Evolutionary conservation across 768 basidiomycete genomes (phyloP), one percentile per base, ranked within the genome.

Genomic region (Lactarius trivialis): DNA sequence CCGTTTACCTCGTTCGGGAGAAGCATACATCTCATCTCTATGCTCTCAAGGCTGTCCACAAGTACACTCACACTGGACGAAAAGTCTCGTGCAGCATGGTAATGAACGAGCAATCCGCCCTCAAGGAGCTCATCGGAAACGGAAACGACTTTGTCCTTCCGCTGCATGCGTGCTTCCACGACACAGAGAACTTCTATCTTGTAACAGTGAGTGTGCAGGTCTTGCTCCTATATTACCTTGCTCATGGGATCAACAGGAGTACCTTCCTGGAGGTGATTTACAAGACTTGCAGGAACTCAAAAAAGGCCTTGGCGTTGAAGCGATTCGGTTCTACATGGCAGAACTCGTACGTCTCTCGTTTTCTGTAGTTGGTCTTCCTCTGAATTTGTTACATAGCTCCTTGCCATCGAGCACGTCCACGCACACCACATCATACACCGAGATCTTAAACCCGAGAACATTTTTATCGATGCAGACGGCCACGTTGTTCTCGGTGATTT

Each of bases 381-480:
- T 56, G 12, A 61, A 8, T 14, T n/a, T 7, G 2, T 11, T n/a
- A 17, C 9, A 24, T 14, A 65, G 65, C 61, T 65, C 11, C 53
- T 66, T 51, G 62, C 65, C 21, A 55, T 66, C n/a, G 65, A 64
- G 26, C 43, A 62, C 7, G 93, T 98, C 2, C 97, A 99, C 71
- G 84, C 89, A 70, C 93, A 97, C 70, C 94, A 95, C 26, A 98
- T 99, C 72, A 96, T 99, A 54, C 97, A 99, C 74, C 91, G 97
- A 60, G 97, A 99, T 76, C 96, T 99, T 76, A 99, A 98, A 72
- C 97, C 96, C n/a, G 92, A 93, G 51, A 99, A 99, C 73, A 82
- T 99, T 19, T 82, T 99, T 21, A 92, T 91, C 85, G 88, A 89
- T 7, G 80, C 81, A 24, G 89, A 96, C 74, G 85, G 90, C 49